These are phyloP conservation scores for Helicocarpus griseus DNA, from an alignment of 2,329 filamentous ascomycete genomes.

Conservation along the genomic window DNA sequence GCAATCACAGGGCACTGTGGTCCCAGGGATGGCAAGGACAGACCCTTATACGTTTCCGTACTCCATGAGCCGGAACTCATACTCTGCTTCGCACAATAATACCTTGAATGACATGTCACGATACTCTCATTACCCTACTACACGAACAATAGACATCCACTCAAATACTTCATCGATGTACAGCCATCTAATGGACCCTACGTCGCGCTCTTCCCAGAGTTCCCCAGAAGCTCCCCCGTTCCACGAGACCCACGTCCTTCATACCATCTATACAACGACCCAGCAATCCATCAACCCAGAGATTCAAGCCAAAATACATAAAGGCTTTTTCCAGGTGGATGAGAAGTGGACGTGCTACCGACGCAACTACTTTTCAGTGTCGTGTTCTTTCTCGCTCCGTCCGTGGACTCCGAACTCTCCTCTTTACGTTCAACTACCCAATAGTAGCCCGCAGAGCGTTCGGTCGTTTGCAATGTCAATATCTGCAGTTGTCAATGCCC, in stretches of 20 bases:
- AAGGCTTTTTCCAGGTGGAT: constrained; percentile 76
- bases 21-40: constrained; percentile 29
- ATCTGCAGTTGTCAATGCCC: constrained; percentile 70
- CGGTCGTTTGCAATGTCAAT: constrained; percentile 74
- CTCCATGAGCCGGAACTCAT: constrained; percentile 23
- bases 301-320: constrained; percentile 73
- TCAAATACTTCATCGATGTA: constrained; percentile 25
- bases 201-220: constrained; percentile 21
- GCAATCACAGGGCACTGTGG: constrained; percentile 21
- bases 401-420: constrained; percentile 49
- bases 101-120: constrained; percentile 25
- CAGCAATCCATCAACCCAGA: constrained; percentile 53
- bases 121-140: constrained; percentile 24
- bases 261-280: constrained; percentile 25
- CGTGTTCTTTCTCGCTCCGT: constrained; percentile 64
- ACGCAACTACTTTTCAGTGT: constrained; percentile 81
- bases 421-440: constrained; percentile 45
- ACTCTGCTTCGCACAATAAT: constrained; percentile 18
- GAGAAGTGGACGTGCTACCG: constrained; percentile 87
- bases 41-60: constrained; percentile 28
- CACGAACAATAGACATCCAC: constrained; percentile 23
- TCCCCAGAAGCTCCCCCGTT: constrained; percentile 35
- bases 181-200: constrained; percentile 19
- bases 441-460: constrained; percentile 46
- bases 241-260: constrained; percentile 27